Base-by-base conservation (phyloP, 495 filamentous ascomycete genomes). In the Oleoguttula mirabilis region DNA sequence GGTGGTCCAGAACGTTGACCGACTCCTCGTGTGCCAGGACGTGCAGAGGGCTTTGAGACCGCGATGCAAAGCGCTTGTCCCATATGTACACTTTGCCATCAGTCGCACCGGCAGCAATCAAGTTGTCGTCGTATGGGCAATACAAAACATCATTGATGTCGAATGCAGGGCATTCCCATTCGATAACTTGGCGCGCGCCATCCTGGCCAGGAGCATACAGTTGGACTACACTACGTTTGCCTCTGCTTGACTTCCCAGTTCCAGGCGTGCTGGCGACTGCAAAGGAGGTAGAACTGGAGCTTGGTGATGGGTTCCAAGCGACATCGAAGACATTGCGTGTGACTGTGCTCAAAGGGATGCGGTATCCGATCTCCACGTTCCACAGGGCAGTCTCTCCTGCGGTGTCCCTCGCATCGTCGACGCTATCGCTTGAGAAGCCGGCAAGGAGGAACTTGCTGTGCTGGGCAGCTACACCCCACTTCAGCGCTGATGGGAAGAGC, bases 91-190 rank as follows among this genome's bases (percentile, higher is more conserved):
- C 81, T 4, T 67, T 74, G 2, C 86, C 81, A 55, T 88, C 75
- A 0, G 90, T 98, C 52, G 85, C 90, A 10, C 82, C 82, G 3
- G 83, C 83, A 1, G 85, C 81, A 21, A 94, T 55, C 47, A 87
- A 80, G 20, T 70, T 66, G 31, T 70, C 36, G 37, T 66, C 55
- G 37, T 60, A 48, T 0, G 61, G 65, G 45, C 60, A 64, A 39
- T 65, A 69, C 3, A 77, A 75, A 4, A 95, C 67, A 51, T 87
- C 84, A 51, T 95, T 95, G 53, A 96, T 85, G 57, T 98, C 90
- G 0, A 72, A 49, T 0, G 90, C 88, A 14, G 72, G 65, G 53
- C 84, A 94, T 44, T 92, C 79, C 1, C 78, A 61, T 54, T 52
- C 66, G 41, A 46, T 62, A 1, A 39, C 69, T 68, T 32, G 59